Evolutionary conservation across 768 basidiomycete genomes (phyloP).

Genomic region (Hericium erinaceus): DNA sequence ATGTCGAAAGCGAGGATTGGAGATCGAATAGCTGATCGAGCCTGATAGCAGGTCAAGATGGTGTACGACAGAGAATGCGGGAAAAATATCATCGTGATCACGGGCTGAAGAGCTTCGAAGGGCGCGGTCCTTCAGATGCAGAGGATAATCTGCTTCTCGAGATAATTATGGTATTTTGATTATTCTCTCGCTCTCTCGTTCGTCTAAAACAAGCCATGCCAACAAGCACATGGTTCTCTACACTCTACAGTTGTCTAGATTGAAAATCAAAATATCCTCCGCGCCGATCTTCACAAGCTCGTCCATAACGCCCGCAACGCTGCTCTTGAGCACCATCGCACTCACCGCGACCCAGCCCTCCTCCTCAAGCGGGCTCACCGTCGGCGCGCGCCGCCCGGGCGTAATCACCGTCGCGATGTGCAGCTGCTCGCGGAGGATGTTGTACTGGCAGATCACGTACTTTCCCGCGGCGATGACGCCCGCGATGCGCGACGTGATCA

Average conservation of each 20-base stretch:
- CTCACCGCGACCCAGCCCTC: slow-evolving; percentile 87
- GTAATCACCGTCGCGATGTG: slow-evolving; percentile 59
- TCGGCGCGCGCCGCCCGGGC: slow-evolving; percentile 84
- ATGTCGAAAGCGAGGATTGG: no score
- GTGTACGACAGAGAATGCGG: no score
- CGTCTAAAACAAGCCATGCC: not conserved
- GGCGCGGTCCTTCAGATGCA: not conserved
- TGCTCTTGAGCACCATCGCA: slow-evolving; percentile 83
- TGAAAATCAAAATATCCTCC: slow-evolving; percentile 84
- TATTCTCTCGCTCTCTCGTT: no score
- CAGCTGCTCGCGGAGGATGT: slow-evolving; percentile 62
- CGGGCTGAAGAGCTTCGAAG: not conserved
- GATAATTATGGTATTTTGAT: not conserved
- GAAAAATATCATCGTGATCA: not conserved
- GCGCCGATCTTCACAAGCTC: slow-evolving; percentile 74
- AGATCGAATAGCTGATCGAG: no score
- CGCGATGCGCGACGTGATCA: slow-evolving; percentile 80
- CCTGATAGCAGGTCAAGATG: no score
- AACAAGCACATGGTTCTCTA: slow-evolving; percentile 20
- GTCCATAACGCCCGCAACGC: slow-evolving; percentile 82
- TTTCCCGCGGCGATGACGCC: slow-evolving; percentile 84
- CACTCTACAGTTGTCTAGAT: slow-evolving; percentile 90
- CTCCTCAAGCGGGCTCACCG: slow-evolving; percentile 76
- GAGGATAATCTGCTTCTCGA: no score
- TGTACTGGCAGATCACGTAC: slow-evolving; percentile 91